Base-by-base conservation (phyloP, 139 green algal species). In the Monoraphidium neglectum region DNA sequence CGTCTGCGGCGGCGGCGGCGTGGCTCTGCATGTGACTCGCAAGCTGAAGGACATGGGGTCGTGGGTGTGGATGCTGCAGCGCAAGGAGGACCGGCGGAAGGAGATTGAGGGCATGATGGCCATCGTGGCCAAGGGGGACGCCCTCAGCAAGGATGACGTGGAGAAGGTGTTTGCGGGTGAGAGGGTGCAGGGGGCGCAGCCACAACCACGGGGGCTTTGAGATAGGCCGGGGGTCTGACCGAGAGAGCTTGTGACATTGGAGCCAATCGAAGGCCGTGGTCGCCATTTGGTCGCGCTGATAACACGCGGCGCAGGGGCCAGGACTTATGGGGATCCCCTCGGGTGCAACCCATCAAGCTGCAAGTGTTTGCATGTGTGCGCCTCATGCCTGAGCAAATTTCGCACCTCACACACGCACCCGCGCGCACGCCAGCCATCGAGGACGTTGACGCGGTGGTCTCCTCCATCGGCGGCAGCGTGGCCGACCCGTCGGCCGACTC, bases 21-120 rank as follows among this genome's bases (percentile, higher is more conserved):
- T 97, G 13, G 95, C 87, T 0, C 83, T 99, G 73, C 77, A 93
- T 1, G 89, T 97, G 4, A 96, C 93, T 0, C 84, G 91, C 47
- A 87, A 88, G 76, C 84, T 98, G 23, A 97, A 97, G 77, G 91
- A 97, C 81, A 94, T 94, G 87, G 95, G 95, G n/a, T 79, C 85
- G n/a, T 99, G 95, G 95, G 94, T 98, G 23, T 98, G 90, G 87
- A 92, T 94, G 88, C 85, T 98, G 81, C 94, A 84, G 73, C 64
- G 80, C 61, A 88, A 70, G 26, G 83, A 89, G n/a, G 79, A 83
- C 57, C 72, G 86, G 15, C 70, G 83, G 62, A 84, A 83, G 57
- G 90, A 98, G 72, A 97, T 98, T 77, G 95, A 99, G 85, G 82
- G 85, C 56, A 97, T 98, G 92, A 97, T 96, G 81, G 92, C 92